Base-by-base conservation (phyloP, 768 basidiomycete genomes). In the Terana coerulea region DNA sequence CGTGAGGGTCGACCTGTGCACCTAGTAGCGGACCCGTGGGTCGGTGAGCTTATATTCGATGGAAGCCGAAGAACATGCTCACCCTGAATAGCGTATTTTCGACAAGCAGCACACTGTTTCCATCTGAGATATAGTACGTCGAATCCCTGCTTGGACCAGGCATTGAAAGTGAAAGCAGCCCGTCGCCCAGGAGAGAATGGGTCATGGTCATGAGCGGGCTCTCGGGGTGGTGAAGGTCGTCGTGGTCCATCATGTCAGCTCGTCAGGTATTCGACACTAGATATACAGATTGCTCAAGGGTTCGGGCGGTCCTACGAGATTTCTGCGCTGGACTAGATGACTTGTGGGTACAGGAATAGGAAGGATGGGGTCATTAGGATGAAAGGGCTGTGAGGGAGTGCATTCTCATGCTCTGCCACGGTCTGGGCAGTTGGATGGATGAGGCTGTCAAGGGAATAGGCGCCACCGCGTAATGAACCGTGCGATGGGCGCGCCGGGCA, bases 51-150 rank as follows among this genome's bases (percentile, higher is more conserved):
- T 22, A 14, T 22, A 42, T 10, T 22, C 12, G 21, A 42, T 14
- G 12, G 11, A n/a, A 46, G 15, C n/a, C 33, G 17, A 40, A 26
- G 19, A 29, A 34, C 30, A 40, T 47, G 67, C 77, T 28, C 55
- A 85, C 86, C 60, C 85, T 87, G 67, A 89, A 89, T 50, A 89
- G 64, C 9, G 77, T 80, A 59, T 82, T 75, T 52, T 78, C 75
- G 11, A 88, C 79, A 28, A 78, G 70, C 39, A 89, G 62, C 15
- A 87, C 72, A 57, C 82, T 86, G 59, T 84, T 86, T 37, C 86
- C 87, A 57, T 87, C 84, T 30, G 76, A 70, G 53, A 85, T 72
- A 62, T 88, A 89, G 59, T 77, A 88, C 5, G 25, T 56, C 24
- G 57, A 50, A 47, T 66, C 65, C 29, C 62, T 54, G n/a, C 60